Evolutionary conservation across 2,329 filamentous ascomycete genomes (phyloP), one percentile per base, ranked within the genome.

Genomic region (Aspergillus felis): DNA sequence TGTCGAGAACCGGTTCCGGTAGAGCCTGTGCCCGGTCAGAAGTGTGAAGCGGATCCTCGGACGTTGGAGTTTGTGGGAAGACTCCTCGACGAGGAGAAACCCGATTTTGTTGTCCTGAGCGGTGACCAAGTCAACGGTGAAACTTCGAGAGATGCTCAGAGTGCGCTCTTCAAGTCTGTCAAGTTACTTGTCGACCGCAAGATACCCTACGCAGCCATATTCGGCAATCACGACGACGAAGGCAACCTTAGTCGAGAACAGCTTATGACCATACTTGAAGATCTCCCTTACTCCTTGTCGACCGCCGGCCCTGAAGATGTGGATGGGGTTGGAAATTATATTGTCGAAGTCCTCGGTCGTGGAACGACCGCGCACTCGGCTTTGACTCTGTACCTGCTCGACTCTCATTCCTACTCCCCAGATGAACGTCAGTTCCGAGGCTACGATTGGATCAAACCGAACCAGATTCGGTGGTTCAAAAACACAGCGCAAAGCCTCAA

Each of bases 201-300:
- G 67, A 91, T 97, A 41, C 94, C 94, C 0, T 97, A 95, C 68
- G 90, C 92, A 17, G 87, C 88, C 59, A 97, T 99, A 58, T 97
- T 97, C 69, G 94, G 94, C 56, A 99, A 99, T 72, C 94, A 99
- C 74, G 94, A 99, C 69, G 93, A 97, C 68, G 93, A 97, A 79
- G 87, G 88, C 35, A 86, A 90, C 49, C 82, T 97, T 63, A 85
- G 87, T 17, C 88, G 94, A 56, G 79, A 83, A 4, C 84, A 85
- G 2, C 88, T 94, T 68, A 97, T 99, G 92, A 81, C 86, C 3
- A 81, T 99, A 14, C 86, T 96, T 66, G 87, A 96, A 72, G 86
- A 87, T 0, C 82, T 99, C 0, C 94, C 94, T 0, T 97, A 91
- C 74, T 97, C 92, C 1, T 82, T 99, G 22, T 92, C 92, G n/a